A percentile compares a stretch with the other conserved stretches of the same genome.
Evolutionary conservation across 306 rosid species (phyloP).

Genomic region (Begonia masoniana): DNA sequence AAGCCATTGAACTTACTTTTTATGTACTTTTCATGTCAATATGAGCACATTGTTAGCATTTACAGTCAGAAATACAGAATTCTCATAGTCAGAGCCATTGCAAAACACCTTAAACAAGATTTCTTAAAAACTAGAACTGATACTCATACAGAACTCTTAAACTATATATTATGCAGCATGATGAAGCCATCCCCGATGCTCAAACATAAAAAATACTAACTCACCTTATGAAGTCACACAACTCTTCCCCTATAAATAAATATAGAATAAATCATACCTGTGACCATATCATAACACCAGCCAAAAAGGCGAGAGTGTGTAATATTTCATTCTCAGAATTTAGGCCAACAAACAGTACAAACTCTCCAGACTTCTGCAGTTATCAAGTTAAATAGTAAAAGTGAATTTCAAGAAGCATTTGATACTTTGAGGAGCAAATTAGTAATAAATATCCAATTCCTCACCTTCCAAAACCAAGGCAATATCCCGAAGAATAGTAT

Average conservation of each 20-base stretch:
- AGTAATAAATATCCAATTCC: constrained; percentile 16
- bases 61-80: too few relatives aligned
- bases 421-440: background rate
- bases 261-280: constrained; percentile 40
- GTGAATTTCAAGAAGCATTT: background rate
- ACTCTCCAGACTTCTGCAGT: constrained; percentile 77
- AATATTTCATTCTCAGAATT: constrained; percentile 81
- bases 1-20: too few relatives aligned
- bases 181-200: too few relatives aligned
- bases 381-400: constrained; percentile 2
- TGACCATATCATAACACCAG: constrained; percentile 82
- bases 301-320: constrained; percentile 76
- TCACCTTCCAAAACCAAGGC: constrained; percentile 99
- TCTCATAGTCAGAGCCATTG: too few relatives aligned
- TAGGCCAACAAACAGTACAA: constrained; percentile 48
- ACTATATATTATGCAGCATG: too few relatives aligned
- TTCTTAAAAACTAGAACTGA: too few relatives aligned
- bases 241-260: background rate
- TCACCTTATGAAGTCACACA: background rate
- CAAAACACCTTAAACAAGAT: too few relatives aligned
- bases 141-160: too few relatives aligned
- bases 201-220: too few relatives aligned
- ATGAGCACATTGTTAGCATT: too few relatives aligned
- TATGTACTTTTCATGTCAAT: too few relatives aligned
- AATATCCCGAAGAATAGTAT: constrained; percentile 60